Conservation (phyloP, 2,329 filamentous ascomycete species). For the Alternaria viburni region DNA sequence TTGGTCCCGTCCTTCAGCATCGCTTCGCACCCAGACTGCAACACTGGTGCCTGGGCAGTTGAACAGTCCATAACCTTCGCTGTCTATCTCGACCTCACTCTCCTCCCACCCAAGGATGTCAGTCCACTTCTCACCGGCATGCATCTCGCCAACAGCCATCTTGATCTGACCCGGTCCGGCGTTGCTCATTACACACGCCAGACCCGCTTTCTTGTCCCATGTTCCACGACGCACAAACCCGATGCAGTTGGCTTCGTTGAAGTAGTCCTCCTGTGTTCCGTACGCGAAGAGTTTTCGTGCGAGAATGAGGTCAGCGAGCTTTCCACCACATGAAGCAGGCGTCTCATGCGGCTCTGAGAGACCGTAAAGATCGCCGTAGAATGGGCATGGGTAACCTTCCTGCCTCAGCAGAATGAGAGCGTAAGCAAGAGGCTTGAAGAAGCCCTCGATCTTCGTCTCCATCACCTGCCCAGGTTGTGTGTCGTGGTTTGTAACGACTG, state of each 20-base stretch:
- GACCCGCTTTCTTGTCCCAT: slow-evolving; percentile 56
- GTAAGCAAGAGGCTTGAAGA: slow-evolving; percentile 76
- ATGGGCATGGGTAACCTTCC: slow-evolving; percentile 70
- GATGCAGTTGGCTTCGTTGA: slow-evolving; percentile 65
- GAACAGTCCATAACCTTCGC: slow-evolving; percentile 66
- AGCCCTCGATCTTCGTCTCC: slow-evolving; percentile 66
- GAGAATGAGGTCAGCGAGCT: slow-evolving; percentile 65
- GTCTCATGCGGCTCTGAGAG: slow-evolving; percentile 62
- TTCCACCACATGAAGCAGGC: slow-evolving; percentile 59
- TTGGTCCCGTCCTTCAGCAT: slow-evolving; percentile 55
- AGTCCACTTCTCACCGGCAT: slow-evolving; percentile 68
- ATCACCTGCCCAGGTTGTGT: slow-evolving; percentile 70
- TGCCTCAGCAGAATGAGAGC: slow-evolving; percentile 71
- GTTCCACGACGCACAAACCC: slow-evolving; percentile 65
- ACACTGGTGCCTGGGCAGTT: slow-evolving; percentile 57
- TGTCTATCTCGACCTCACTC: slow-evolving; percentile 64
- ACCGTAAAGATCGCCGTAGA: slow-evolving; percentile 74
- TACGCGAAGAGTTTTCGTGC: slow-evolving; percentile 71
- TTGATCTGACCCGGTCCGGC: slow-evolving; percentile 53
- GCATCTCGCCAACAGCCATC: slow-evolving; percentile 67
- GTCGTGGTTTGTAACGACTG: slow-evolving; percentile 75
- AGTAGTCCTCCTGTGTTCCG: slow-evolving; percentile 69
- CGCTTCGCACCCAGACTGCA: slow-evolving; percentile 66
- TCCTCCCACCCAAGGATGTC: slow-evolving; percentile 65
- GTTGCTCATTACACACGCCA: slow-evolving; percentile 60